phyloP scores from a whole-genome alignment of 2,329 filamentous ascomycete genomes.

The Bipolaris sorokiniana region DNA sequence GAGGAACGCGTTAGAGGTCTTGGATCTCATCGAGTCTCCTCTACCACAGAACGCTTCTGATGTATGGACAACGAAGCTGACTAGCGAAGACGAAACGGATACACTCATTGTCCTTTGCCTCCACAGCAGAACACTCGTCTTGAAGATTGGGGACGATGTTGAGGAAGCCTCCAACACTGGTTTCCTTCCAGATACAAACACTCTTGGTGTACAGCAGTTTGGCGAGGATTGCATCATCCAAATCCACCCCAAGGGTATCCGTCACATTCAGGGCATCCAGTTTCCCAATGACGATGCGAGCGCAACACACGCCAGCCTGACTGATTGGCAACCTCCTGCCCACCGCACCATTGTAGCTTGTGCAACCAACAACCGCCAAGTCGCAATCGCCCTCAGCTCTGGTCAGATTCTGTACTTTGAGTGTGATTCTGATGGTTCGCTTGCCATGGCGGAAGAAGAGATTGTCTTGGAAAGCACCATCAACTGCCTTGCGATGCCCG shows the following conservation, averaged over 20 bases:
- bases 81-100: conserved; percentile 81
- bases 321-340: conserved; percentile 92
- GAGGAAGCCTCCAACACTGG: conserved; percentile 94
- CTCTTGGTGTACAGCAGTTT: conserved; percentile 89
- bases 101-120: conserved; percentile 96
- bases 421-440: conserved; percentile 87
- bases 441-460: conserved; percentile 92
- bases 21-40: conserved; percentile 94
- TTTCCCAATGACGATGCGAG: conserved; percentile 34
- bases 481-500: conserved; percentile 90
- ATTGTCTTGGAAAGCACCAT: conserved; percentile 95
- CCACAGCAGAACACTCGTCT: conserved; percentile 83
- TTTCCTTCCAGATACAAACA: conserved; percentile 86
- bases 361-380: conserved; percentile 89
- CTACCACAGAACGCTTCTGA: conserved; percentile 85
- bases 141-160: conserved; percentile 96
- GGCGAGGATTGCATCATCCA: conserved; percentile 93
- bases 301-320: conserved; percentile 65
- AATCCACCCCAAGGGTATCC: conserved; percentile 94
- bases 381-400: conserved; percentile 91
- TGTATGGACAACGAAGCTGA: conserved; percentile 94
- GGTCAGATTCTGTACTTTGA: conserved; percentile 99
- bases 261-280: conserved; percentile 76
- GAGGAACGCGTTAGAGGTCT: conserved; percentile 90
- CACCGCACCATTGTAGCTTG: conserved; percentile 95